phyloP scores from a whole-genome alignment of 208 protist species.

The Leishmania lainsoni region DNA sequence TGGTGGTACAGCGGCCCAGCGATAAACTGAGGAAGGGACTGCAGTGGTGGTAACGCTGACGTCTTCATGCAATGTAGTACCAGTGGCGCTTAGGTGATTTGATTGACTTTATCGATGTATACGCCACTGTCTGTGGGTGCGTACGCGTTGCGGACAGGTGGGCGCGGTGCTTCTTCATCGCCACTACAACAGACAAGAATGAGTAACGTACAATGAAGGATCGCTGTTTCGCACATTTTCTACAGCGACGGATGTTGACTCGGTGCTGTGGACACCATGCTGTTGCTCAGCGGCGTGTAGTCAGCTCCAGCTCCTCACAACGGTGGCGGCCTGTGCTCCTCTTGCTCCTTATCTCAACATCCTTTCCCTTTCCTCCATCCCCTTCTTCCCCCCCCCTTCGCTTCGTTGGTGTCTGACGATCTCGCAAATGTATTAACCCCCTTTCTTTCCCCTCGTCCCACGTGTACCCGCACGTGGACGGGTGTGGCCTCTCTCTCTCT shows the following conservation, averaged over 20 bases:
- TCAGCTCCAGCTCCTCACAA: too few relatives aligned
- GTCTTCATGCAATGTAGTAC: background rate
- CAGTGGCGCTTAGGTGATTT: background rate
- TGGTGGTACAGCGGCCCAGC: constrained; percentile 18
- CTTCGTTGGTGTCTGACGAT: background rate
- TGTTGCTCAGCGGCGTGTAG: background rate
- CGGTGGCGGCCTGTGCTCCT: too few relatives aligned
- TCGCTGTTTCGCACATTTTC: background rate
- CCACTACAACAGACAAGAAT: background rate
- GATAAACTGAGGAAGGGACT: background rate
- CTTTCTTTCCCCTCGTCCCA: background rate
- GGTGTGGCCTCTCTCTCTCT: background rate
- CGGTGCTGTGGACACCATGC: background rate
- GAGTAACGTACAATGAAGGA: background rate
- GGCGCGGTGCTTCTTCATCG: background rate
- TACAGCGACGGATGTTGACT: background rate
- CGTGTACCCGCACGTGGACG: background rate
- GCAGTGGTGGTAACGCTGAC: constrained; percentile 3
- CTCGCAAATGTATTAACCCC: background rate
- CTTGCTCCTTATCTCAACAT: too few relatives aligned
- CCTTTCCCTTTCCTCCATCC: background rate
- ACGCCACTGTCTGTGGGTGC: background rate
- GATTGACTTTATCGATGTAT: background rate
- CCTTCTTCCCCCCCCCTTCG: background rate
- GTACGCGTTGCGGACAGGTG: background rate